phyloP scores from a whole-genome alignment of 345 rosid genomes.

The Hypericum perforatum region DNA sequence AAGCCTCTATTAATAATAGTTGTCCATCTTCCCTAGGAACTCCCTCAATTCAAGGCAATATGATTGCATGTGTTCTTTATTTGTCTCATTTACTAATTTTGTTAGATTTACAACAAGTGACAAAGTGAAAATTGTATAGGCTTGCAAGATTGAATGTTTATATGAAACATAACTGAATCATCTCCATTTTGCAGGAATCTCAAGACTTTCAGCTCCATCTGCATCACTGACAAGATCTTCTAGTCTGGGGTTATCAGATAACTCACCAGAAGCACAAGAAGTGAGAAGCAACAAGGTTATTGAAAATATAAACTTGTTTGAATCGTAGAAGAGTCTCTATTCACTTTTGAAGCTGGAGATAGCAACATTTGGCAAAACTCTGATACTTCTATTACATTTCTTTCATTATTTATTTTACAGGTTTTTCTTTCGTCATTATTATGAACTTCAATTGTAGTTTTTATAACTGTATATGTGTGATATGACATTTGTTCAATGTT shows the following conservation, averaged over 20 bases:
- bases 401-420: constrained; percentile 9
- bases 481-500: too few relatives aligned
- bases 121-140: not conserved
- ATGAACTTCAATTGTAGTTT: too few relatives aligned
- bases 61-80: constrained; percentile 13
- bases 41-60: constrained; percentile 16
- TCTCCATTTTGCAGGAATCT: constrained; percentile 35
- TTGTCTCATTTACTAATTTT: not conserved
- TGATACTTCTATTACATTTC: constrained; percentile 46
- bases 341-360: constrained; percentile 48
- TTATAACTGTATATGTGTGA: too few relatives aligned
- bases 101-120: not conserved
- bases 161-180: not conserved
- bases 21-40: constrained; percentile 21
- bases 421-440: not conserved
- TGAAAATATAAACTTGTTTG: constrained; percentile 24
- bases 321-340: constrained; percentile 55
- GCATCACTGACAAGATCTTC: constrained; percentile 17
- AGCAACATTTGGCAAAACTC: constrained; percentile 51
- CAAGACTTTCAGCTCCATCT: constrained; percentile 20
- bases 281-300: constrained; percentile 24
- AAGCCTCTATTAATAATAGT: constrained; percentile 23
- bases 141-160: not conserved
- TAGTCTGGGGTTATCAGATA: constrained; percentile 12
- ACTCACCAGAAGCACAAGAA: constrained; percentile 24